Base-by-base conservation (phyloP, 2,329 filamentous ascomycete genomes). In the Fusarium graminum region DNA sequence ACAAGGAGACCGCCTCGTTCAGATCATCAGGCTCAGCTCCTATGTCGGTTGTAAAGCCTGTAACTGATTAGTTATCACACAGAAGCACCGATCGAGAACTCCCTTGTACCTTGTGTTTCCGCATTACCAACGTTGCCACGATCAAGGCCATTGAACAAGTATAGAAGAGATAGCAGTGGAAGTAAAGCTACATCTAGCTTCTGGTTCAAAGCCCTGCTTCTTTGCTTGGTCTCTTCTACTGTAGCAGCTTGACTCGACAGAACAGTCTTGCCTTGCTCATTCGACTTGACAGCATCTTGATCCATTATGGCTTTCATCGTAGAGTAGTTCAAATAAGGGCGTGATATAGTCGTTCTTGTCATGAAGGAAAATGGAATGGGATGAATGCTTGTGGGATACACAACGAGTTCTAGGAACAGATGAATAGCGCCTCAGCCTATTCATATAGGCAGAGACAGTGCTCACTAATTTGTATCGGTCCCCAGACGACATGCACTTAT, bases 41-140 rank as follows among this genome's bases (percentile, higher is more conserved):
- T 49, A 73, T 73, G 28, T 73, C 71, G 38, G 19, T 61, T 12
- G 71, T 73, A 59, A 73, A 73, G 26, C 71, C 71, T 73, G 29
- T 14, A 12, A 26, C 17, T 19, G 14, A 25, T 45, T 17, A 47
- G 54, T 57, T 16, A 28, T 38, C 10, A 26, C 14, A 41, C 12
- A 10, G 26, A 29, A 32, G 34, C 16, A 25, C 28, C 6, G 36
- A 14, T 6, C 22, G 22, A 36, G 4, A 11, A 17, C 41, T 14
- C 8, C n/a, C 13, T 28, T 52, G 26, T 51, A 78, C 78, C 71
- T 71, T 78, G 69, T 6, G 78, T 76, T 58, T 79, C 75, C 7
- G 79, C 79, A 59, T 81, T 81, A 28, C 79, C 79, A 30, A 81
- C 72, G 28, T 81, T 81, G 22, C 77, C 74, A 30, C 78, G 74